phyloP scores from a whole-genome alignment of 2,329 filamentous ascomycete genomes.

The Xylariaceae sp. region DNA sequence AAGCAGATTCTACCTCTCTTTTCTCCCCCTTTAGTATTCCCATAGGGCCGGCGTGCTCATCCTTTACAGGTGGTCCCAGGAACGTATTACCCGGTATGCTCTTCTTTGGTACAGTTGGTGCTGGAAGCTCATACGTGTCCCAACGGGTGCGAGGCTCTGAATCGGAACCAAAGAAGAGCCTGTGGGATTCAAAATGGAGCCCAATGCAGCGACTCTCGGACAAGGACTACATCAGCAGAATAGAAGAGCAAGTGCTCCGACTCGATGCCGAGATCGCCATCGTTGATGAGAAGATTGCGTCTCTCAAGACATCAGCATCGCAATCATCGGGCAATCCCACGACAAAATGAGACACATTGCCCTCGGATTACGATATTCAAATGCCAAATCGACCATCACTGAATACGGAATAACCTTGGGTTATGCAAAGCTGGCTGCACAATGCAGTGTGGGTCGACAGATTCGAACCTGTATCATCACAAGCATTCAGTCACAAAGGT shows the following conservation, averaged over 20 bases:
- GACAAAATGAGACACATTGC: constrained; percentile 7
- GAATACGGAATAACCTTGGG: background rate
- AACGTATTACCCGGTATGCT: constrained; percentile 49
- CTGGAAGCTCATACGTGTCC: constrained; percentile 32
- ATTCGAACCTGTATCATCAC: background rate
- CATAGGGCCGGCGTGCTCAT: constrained; percentile 9
- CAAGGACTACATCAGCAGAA: constrained; percentile 63
- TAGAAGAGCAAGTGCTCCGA: constrained; percentile 64
- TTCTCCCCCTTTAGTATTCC: background rate
- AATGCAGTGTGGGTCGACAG: background rate
- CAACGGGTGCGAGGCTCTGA: constrained; percentile 18
- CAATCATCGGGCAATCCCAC: constrained; percentile 4
- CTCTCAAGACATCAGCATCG: constrained; percentile 27
- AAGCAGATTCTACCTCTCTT: constrained; percentile 27
- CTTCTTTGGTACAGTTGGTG: constrained; percentile 42
- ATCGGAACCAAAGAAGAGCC: constrained; percentile 24
- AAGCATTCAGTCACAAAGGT: background rate
- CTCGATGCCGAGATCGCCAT: constrained; percentile 73
- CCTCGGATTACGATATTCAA: background rate
- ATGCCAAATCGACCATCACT: background rate
- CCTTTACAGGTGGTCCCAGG: constrained; percentile 43
- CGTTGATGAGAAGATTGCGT: constrained; percentile 68
- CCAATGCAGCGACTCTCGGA: constrained; percentile 65
- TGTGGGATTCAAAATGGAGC: constrained; percentile 62
- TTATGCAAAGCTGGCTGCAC: background rate